Evolutionary conservation across 345 rosid species (phyloP).

Genomic region (Excoecaria cochinchinensis): DNA sequence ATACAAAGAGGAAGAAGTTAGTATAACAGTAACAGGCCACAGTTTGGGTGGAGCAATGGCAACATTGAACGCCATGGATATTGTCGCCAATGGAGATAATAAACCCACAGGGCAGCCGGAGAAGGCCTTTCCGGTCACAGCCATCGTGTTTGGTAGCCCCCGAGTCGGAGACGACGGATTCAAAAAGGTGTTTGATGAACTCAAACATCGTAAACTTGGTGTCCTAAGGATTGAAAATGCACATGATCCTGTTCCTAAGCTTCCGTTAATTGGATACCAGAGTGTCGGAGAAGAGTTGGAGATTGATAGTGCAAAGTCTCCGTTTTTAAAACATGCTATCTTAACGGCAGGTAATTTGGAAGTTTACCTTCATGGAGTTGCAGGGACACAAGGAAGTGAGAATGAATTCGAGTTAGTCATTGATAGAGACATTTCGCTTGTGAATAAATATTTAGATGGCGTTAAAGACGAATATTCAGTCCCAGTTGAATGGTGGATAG

Average conservation of each 20-base stretch:
- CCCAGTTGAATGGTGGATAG: constrained; percentile 36
- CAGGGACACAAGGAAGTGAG: constrained; percentile 23
- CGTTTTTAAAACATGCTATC: constrained; percentile 27
- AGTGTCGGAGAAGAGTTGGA: constrained; percentile 36
- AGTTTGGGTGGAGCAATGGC: constrained; percentile 5
- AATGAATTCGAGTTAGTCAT: constrained; percentile 28
- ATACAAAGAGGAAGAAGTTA: neutral
- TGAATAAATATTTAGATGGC: constrained; percentile 36
- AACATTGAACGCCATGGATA: neutral
- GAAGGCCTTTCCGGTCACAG: constrained; percentile 33
- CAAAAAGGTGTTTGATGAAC: constrained; percentile 21
- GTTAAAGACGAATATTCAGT: constrained; percentile 34
- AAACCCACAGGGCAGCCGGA: constrained; percentile 15
- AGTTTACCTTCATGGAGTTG: constrained; percentile 44
- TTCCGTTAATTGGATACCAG: constrained; percentile 20
- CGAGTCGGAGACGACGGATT: constrained; percentile 36
- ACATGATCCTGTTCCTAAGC: constrained; percentile 33
- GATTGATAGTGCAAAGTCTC: constrained; percentile 41
- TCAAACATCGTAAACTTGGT: constrained; percentile 20
- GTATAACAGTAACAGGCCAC: constrained; percentile 3
- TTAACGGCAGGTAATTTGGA: constrained; percentile 32
- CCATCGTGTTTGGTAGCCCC: constrained; percentile 42
- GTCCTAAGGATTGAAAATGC: constrained; percentile 36
- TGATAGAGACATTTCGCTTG: constrained; percentile 28
- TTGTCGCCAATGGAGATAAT: constrained; percentile 27